A percentile compares a stretch with the other conserved stretches of the same genome.
Evolutionary conservation across 805 yeast species (phyloP).

Genomic region (Jamesozyma jinghongensis): DNA sequence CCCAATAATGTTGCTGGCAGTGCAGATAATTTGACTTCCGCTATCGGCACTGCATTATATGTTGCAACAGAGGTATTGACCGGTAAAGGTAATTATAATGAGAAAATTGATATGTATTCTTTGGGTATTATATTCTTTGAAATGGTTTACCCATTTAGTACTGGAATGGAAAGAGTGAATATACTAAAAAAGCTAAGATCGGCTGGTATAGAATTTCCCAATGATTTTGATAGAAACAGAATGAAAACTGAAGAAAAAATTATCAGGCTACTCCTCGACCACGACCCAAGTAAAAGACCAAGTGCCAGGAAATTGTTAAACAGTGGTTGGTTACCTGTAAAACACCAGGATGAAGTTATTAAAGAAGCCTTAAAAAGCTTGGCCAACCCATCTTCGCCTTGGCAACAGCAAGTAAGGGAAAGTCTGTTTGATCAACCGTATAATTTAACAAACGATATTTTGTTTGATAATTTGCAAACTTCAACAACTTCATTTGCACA

Average conservation of each 20-base stretch:
- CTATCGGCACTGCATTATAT: slow-evolving; percentile 88
- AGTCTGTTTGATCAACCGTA: slow-evolving; percentile 80
- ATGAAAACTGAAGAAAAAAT: slow-evolving; percentile 55
- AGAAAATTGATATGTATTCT: slow-evolving; percentile 92
- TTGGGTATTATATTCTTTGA: slow-evolving; percentile 92
- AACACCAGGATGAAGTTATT: slow-evolving; percentile 81
- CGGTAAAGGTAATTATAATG: slow-evolving; percentile 72
- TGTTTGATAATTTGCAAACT: slow-evolving; percentile 51
- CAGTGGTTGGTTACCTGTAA: slow-evolving; percentile 80
- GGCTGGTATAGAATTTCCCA: slow-evolving; percentile 57
- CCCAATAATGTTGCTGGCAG: slow-evolving; percentile 21
- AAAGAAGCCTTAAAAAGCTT: slow-evolving; percentile 79
- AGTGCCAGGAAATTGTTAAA: slow-evolving; percentile 65
- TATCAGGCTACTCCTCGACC: slow-evolving; percentile 59
- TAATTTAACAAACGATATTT: slow-evolving; percentile 71
- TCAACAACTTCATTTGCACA: slow-evolving; percentile 36
- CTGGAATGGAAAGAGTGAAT: slow-evolving; percentile 87
- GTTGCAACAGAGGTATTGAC: slow-evolving; percentile 81
- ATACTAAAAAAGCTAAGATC: slow-evolving; percentile 59
- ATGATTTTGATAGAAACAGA: slow-evolving; percentile 47
- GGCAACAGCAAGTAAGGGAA: slow-evolving; percentile 88
- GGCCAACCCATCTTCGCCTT: slow-evolving; percentile 84
- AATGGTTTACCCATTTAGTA: slow-evolving; percentile 76
- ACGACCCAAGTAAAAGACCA: slow-evolving; percentile 71
- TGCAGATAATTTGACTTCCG: slow-evolving; percentile 74